Evolutionary conservation across 108 stramenopile genomes (phyloP), one percentile per base, ranked within the genome.

Genomic region (Conticribra guillardii): DNA sequence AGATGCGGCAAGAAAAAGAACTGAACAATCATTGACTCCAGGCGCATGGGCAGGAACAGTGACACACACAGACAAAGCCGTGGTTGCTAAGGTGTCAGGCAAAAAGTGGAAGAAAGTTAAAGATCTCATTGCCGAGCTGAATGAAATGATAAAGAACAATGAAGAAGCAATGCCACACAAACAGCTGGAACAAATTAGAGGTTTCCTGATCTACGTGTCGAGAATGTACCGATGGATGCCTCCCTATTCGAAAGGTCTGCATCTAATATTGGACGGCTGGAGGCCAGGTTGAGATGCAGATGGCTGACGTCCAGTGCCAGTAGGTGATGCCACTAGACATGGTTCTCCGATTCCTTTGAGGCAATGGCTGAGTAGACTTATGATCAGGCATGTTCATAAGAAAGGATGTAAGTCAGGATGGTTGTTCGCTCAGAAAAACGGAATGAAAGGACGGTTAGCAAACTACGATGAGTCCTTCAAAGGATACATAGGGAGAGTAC

Each of bases 181-280:
- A 11, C 37, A 11, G 37, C 37, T 41, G 37, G 66, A 67, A 21
- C 46, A 51, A 17, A 57, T 30, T 2, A 18, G 74, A 18, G 84
- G 84, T 4, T 84, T 86, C 57, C 19, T 81, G 14, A 64, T 78
- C 3, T 82, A 86, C 44, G 75, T 86, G 2, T 19, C 53, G 0
- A 28, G 54, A 32, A 83, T 82, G 0, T 86, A 80, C 56, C 8
- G 23, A 2, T 59, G 47, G 34, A 59, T 81, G 54, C 18, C 48
- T 4, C 85, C 85, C 4, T 86, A 81, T 44, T 30, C 83, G 2
- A 83, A 81, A 50, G 85, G 85, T 0, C 22, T 86, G 0, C 74
- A 86, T 55, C 37, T 81, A 0, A 83, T 82, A 2, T 31, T 86
- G 11, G 71, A 83, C 44, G n/a, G 54, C 0, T 83, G 80, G 80